phyloP scores from a whole-genome alignment of 2,329 filamentous ascomycete species.

The Aspergillus unguis region DNA sequence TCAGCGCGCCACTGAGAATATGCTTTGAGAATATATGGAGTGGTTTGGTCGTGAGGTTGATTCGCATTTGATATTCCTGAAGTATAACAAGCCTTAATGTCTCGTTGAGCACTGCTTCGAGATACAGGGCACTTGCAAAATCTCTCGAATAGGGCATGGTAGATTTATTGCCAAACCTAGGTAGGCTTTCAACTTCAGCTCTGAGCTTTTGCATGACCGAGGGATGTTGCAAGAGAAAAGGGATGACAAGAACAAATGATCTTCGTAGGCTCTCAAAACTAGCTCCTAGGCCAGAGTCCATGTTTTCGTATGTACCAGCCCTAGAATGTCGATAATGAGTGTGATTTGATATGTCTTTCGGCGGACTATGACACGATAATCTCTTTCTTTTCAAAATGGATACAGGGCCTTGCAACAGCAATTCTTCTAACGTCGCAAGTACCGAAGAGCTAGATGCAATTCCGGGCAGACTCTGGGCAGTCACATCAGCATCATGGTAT shows the following conservation, averaged over 20 bases:
- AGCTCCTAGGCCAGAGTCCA: neutral
- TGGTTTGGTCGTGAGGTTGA: neutral
- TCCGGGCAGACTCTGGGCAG: neutral
- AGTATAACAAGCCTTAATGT: constrained; percentile 10
- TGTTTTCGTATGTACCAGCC: too few species aligned
- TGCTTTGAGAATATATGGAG: neutral
- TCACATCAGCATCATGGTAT: neutral
- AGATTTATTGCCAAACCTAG: neutral
- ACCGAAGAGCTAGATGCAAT: neutral
- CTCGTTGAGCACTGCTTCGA: constrained; percentile 20
- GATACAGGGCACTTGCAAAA: constrained; percentile 8
- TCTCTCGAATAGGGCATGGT: constrained; percentile 8
- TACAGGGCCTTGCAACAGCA: constrained; percentile 5
- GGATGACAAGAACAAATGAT: constrained; percentile 11
- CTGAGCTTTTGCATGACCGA: constrained; percentile 5
- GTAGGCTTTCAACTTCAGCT: constrained; percentile 12
- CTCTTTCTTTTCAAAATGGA: constrained; percentile 6
- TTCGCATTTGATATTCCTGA: neutral
- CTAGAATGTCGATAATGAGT: too few species aligned
- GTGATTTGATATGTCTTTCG: neutral
- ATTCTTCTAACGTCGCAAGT: constrained; percentile 5
- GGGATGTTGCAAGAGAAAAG: constrained; percentile 5
- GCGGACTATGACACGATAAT: neutral
- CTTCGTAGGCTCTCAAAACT: constrained; percentile 1
- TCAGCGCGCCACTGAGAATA: constrained; percentile 6